These are phyloP conservation scores for Triticum urartu DNA, from an alignment of 176 grass and related monocot genomes.

Conservation along the genomic window DNA sequence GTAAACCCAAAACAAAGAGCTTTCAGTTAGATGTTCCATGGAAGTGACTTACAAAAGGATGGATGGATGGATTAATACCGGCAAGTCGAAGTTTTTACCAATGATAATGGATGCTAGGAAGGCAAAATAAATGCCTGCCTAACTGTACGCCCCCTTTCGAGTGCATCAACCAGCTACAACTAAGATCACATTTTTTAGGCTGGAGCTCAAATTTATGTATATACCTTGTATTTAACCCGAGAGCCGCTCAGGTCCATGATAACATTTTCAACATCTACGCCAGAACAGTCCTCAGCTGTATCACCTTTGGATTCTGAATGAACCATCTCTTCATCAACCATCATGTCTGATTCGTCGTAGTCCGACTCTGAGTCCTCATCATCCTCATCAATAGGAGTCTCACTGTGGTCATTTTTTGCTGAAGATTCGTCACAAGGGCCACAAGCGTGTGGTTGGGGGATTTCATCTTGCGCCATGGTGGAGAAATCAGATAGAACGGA, in stretches of 20 bases:
- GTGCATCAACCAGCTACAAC: background rate
- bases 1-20: background rate
- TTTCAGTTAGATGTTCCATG: background rate
- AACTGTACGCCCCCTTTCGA: background rate
- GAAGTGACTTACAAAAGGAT: background rate
- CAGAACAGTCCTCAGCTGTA: slow-evolving; percentile 24
- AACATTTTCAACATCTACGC: slow-evolving; percentile 51
- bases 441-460: slow-evolving; percentile 19
- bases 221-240: slow-evolving; percentile 75
- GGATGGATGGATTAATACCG: background rate
- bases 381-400: slow-evolving; percentile 42
- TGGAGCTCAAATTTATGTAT: slow-evolving; percentile 26
- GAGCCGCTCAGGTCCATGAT: slow-evolving; percentile 52
- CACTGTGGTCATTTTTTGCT: background rate
- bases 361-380: slow-evolving; percentile 49
- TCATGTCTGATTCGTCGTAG: slow-evolving; percentile 53
- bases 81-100: background rate
- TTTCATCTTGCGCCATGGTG: slow-evolving; percentile 44
- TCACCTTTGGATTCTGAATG: slow-evolving; percentile 36
- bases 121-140: background rate
- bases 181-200: background rate
- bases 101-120: background rate
- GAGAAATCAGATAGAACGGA: slow-evolving; percentile 73
- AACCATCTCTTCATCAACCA: slow-evolving; percentile 45
- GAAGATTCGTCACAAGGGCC: slow-evolving; percentile 19